phyloP scores from a whole-genome alignment of 768 basidiomycete genomes.

The Hortiboletus flavorubellus region DNA sequence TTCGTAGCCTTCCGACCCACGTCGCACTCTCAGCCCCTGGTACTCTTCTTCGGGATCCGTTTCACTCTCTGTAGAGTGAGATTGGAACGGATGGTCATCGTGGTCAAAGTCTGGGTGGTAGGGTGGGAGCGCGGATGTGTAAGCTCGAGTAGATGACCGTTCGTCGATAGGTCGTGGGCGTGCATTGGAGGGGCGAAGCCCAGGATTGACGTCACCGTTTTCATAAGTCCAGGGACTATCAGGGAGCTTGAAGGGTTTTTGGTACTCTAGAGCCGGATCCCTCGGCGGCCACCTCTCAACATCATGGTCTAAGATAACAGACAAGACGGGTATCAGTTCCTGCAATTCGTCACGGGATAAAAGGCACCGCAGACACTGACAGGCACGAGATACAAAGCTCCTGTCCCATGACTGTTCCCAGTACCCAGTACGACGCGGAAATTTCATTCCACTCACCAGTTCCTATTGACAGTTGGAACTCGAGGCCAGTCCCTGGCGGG shows the following conservation, averaged over 20 bases:
- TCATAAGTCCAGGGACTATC: slow-evolving; percentile 85
- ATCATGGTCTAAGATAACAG: slow-evolving; percentile 30
- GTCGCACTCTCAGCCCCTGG: slow-evolving; percentile 44
- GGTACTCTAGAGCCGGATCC: slow-evolving; percentile 46
- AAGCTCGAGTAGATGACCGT: slow-evolving; percentile 29
- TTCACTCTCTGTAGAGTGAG: slow-evolving; percentile 18
- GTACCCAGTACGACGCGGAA: slow-evolving; percentile 17
- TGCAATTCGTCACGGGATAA: background rate
- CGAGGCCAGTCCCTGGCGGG: slow-evolving; percentile 69
- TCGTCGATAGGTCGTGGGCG: slow-evolving; percentile 30
- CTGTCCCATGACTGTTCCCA: slow-evolving; percentile 5
- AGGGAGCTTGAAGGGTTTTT: slow-evolving; percentile 46
- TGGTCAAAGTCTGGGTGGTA: slow-evolving; percentile 71
- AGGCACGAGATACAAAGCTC: background rate
- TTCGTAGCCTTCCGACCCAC: slow-evolving; percentile 84
- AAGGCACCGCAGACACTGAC: slow-evolving; percentile 6
- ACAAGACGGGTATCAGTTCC: slow-evolving; percentile 12
- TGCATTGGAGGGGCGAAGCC: slow-evolving; percentile 61
- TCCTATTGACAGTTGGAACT: slow-evolving; percentile 65
- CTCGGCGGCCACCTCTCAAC: slow-evolving; percentile 68
- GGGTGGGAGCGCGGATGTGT: slow-evolving; percentile 56
- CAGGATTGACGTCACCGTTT: slow-evolving; percentile 72
- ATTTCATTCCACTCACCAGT: slow-evolving; percentile 73
- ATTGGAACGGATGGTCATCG: slow-evolving; percentile 23
- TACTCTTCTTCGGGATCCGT: slow-evolving; percentile 32